Evolutionary conservation across 106 monocot genomes (phyloP).

Genomic region (Amphibolis antarctica): DNA sequence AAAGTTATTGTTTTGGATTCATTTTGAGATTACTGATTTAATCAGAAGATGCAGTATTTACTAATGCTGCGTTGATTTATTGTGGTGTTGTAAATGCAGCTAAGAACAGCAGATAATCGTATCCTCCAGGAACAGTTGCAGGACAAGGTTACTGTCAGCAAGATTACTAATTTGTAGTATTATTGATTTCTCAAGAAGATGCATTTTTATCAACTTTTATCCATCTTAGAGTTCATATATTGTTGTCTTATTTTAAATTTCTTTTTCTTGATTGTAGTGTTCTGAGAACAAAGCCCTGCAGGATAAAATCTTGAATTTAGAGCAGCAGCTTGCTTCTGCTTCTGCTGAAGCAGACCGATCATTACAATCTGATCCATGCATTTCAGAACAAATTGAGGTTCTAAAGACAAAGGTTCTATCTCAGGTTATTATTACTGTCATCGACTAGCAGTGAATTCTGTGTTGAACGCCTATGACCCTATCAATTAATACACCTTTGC

Average conservation of each 20-base stretch:
- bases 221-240: background rate
- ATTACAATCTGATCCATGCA: slow-evolving; percentile 8
- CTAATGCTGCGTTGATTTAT: too few species aligned
- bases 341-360: slow-evolving; percentile 11
- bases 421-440: slow-evolving; percentile 29
- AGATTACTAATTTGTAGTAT: background rate
- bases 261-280: slow-evolving; percentile 2
- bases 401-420: slow-evolving; percentile 36
- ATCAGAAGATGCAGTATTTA: too few species aligned
- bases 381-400: slow-evolving; percentile 30
- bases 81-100: slow-evolving; percentile 33
- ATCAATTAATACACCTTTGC: too few species aligned
- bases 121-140: slow-evolving; percentile 93
- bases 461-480: too few species aligned
- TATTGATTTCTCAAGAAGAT: background rate
- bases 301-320: background rate
- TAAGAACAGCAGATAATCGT: slow-evolving; percentile 92
- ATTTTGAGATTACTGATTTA: too few species aligned
- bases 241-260: background rate
- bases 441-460: too few species aligned
- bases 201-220: background rate
- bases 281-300: slow-evolving; percentile 5
- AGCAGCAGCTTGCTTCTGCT: background rate
- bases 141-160: slow-evolving; percentile 45
- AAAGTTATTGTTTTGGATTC: background rate